phyloP scores from a whole-genome alignment of 129 eudicot species.

The Apium graveolens region DNA sequence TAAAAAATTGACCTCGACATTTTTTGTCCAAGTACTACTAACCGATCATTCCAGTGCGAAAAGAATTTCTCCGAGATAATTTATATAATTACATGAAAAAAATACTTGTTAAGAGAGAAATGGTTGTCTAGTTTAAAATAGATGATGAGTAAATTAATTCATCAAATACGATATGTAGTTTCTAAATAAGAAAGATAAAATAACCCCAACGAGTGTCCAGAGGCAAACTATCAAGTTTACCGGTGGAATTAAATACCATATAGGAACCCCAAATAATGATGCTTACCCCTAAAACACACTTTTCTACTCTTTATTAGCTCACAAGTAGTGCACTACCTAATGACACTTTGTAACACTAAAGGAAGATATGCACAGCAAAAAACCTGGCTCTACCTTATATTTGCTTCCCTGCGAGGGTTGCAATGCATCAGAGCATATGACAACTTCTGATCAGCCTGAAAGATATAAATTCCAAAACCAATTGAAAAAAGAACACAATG shows the following conservation, averaged over 20 bases:
- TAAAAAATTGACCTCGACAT: neutral
- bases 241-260: neutral
- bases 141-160: neutral
- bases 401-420: constrained; percentile 58
- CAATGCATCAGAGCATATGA: constrained; percentile 81
- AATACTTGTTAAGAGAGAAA: neutral
- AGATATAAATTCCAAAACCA: neutral
- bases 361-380: constrained; percentile 3
- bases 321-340: neutral
- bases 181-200: neutral
- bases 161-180: neutral
- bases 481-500: neutral
- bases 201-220: neutral
- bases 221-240: neutral
- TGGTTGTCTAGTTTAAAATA: neutral
- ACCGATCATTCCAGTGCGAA: neutral
- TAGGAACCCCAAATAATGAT: neutral
- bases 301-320: neutral
- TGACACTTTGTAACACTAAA: neutral
- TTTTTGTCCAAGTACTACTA: neutral
- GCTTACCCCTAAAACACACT: neutral
- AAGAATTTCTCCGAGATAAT: neutral
- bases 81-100: neutral
- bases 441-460: constrained; percentile 85
- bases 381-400: constrained; percentile 50